Base-by-base conservation (phyloP, 352 stramenopile species). In the Phytophthora pseudosyringae region DNA sequence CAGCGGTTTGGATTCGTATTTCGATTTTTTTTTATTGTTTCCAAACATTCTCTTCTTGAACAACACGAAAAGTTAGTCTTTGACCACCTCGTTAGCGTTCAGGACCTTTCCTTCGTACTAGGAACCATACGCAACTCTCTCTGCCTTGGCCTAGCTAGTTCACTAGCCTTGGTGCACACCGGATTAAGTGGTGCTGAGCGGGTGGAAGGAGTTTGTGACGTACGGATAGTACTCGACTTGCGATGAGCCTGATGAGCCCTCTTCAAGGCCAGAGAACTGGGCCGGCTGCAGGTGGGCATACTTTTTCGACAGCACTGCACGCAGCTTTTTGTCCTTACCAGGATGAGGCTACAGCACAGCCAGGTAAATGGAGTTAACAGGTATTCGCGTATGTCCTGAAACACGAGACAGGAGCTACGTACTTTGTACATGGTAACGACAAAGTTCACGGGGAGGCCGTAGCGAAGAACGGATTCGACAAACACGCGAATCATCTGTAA, bases 361-460 rank as follows among this genome's bases (percentile, higher is more conserved):
- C n/a, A 31, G 16, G 7, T 12, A 25, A 21, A 26, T n/a, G 32
- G 8, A 31, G 4, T 32, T 32, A 47, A 31, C 18, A 33, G 18
- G 32, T 29, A 25, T 61, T 33, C 49, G 5, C 7, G 13, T 38
- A 29, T 44, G 29, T 6, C 8, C 18, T 16, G 8, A 40, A 35
- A 41, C 12, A 13, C 5, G 38, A 51, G 5, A 35, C 36, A 26
- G 15, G 35, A 55, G 36, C 33, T 38, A 84, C 78, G 56, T 70
- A 93, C 84, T 64, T 81, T 78, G 73, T 91, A 93, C 73, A 95
- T 89, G 60, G 83, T 68, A 53, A 93, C 83, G 16, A 93, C 78
- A 66, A 99, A 99, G 78, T 99, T 98, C 36, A 99, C 92, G 5
- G 97, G 97, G 10, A 99, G 83, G 29, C 97, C 97, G 70, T 99